phyloP scores from a whole-genome alignment of 108 stramenopile species.

The Cyclotella atomus region DNA sequence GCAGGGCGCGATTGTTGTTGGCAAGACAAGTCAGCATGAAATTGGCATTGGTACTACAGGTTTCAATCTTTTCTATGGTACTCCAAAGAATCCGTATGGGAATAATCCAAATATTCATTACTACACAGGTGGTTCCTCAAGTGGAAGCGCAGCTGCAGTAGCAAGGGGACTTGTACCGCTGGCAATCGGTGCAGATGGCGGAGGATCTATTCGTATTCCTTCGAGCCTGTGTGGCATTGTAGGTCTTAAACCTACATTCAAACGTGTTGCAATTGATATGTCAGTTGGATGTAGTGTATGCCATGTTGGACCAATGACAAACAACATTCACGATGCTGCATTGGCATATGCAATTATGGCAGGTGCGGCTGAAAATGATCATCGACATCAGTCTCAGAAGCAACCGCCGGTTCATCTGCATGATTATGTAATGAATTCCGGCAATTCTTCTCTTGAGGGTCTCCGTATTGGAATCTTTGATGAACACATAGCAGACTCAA shows the following conservation, averaged over 20 bases:
- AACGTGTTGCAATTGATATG: constrained; percentile 40
- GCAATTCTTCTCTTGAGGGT: constrained; percentile 6
- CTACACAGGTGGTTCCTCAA: constrained; percentile 66
- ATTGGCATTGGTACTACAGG: constrained; percentile 64
- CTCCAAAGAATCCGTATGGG: constrained; percentile 54
- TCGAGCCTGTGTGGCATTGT: constrained; percentile 62
- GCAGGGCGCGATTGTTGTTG: constrained; percentile 58
- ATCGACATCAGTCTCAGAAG: constrained; percentile 13
- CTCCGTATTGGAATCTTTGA: constrained; percentile 39
- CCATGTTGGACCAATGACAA: constrained; percentile 54
- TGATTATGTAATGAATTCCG: constrained; percentile 14
- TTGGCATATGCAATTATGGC: constrained; percentile 54
- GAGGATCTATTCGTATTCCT: constrained; percentile 73
- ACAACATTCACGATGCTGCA: constrained; percentile 36
- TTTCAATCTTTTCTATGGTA: constrained; percentile 41
- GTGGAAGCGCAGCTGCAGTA: constrained; percentile 71
- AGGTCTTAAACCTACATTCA: constrained; percentile 58
- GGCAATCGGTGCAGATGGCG: constrained; percentile 72
- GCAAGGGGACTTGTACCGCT: constrained; percentile 65
- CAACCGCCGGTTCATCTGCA: constrained; percentile 31
- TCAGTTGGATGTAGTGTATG: constrained; percentile 13
- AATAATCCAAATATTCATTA: constrained; percentile 21
- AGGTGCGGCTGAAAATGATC: constrained; percentile 20
- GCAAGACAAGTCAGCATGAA: constrained; percentile 59
- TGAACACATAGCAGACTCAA: constrained; percentile 43